Evolutionary conservation across 2,329 filamentous ascomycete species (phyloP), one percentile per base, ranked within the genome.

Genomic region (Karstenula rhodostoma): DNA sequence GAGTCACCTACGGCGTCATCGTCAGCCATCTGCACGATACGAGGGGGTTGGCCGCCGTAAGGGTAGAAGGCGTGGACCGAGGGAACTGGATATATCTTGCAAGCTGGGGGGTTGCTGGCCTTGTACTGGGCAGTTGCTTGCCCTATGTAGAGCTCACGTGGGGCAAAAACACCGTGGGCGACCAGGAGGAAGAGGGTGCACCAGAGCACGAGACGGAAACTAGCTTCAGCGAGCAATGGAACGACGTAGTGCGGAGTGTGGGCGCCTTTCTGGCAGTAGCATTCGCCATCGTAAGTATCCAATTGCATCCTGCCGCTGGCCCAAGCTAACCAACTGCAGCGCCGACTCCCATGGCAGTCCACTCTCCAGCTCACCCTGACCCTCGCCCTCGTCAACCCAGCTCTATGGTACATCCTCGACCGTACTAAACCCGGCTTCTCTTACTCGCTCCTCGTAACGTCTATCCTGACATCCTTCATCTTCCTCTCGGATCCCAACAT

Each of bases 391-490:
- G 92, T 91, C 22, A 98, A 98, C 75, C 94, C 95, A 1, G 90
- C 95, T 10, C 82, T 99, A 19, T 99, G 95, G 95, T 99, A 96
- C 79, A 84, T 98, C 25, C 91, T 99, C 73, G 95, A 99, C 79
- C 91, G 94, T 53, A 95, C 93, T 49, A 89, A 88, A 67, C 86
- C 93, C 0, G 95, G 95, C 4, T 90, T 98, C 67, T 81, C 95
- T 35, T 85, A 97, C 57, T 93, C 92, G 0, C 84, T 89, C 15
- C 81, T 87, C 1, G 89, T 97, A 12, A 91, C 92, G 1, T 74
- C 94, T 27, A 80, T 86, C 0, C 93, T 94, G 8, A 94, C 94
- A 10, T 85, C 86, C 15, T 77, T 93, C 17, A 81, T 97, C 19
- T 85, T 97, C 59, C 85, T 89, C 15, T 84, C 94, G 35, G 90